Percentiles rank a stretch among this genome's conserved stretches.
Evolutionary conservation across 768 basidiomycete genomes (phyloP).

Genomic region (Mycena vulgaris): DNA sequence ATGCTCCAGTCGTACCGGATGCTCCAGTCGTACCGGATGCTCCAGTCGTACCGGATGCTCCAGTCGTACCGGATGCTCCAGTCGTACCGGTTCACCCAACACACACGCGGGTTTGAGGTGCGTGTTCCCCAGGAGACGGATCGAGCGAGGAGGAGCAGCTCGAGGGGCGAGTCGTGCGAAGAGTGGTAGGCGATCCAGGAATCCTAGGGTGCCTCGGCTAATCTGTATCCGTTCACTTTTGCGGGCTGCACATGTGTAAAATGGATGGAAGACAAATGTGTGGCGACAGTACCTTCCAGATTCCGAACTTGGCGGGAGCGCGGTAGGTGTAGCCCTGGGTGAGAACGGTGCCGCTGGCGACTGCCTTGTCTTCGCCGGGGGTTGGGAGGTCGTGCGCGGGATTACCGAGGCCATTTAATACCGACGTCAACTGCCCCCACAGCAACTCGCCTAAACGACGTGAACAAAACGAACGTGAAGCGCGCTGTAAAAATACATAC

Average conservation of each 20-base stretch:
- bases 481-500: constrained; percentile 17
- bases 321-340: constrained; percentile 29
- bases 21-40: no score
- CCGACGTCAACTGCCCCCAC: constrained; percentile 32
- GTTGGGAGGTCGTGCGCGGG: constrained; percentile 19
- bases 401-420: constrained; percentile 22
- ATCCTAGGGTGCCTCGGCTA: background rate
- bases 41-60: no score
- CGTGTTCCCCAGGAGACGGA: constrained; percentile 14
- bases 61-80: no score
- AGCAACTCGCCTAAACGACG: constrained; percentile 31
- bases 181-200: constrained; percentile 37
- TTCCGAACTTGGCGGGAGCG: constrained; percentile 29
- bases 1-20: no score
- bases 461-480: background rate
- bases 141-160: constrained; percentile 27
- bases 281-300: constrained; percentile 34
- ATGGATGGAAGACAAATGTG: background rate
- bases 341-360: constrained; percentile 11
- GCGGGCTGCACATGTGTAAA: constrained; percentile 1
- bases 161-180: constrained; percentile 25
- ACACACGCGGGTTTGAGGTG: constrained; percentile 13
- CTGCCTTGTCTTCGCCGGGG: constrained; percentile 9
- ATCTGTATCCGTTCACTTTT: constrained; percentile 31
- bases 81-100: constrained; percentile 32